phyloP scores from a whole-genome alignment of 2,329 filamentous ascomycete genomes.

The Hypoxylon sp. region DNA sequence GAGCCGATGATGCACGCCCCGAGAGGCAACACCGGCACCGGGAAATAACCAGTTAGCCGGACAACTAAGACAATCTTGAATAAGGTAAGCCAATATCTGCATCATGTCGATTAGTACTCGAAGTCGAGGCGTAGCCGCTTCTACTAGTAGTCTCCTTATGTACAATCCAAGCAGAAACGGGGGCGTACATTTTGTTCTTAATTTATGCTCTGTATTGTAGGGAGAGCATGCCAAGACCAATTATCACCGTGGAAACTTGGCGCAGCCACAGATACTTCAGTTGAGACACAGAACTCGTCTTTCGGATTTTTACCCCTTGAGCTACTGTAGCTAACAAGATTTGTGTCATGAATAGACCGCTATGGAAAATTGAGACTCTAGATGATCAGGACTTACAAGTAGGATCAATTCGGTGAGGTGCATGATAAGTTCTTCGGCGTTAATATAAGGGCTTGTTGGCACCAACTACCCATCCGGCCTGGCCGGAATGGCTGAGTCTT shows the following conservation, averaged over 20 bases:
- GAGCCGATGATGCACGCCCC: conserved; percentile 25
- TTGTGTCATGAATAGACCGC: conserved; percentile 15
- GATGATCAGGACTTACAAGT: conserved; percentile 15
- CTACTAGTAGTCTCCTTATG: conserved; percentile 12
- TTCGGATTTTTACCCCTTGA: not conserved
- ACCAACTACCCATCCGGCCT: conserved; percentile 23
- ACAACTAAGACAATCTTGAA: conserved; percentile 12
- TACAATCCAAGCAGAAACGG: conserved; percentile 26
- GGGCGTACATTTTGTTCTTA: conserved; percentile 13
- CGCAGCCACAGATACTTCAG: conserved; percentile 19
- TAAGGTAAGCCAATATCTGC: conserved; percentile 30
- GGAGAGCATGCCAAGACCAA: conserved; percentile 25
- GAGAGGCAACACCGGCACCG: conserved; percentile 25
- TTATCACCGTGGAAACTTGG: conserved; percentile 20
- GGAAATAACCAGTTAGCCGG: not conserved
- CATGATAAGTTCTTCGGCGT: conserved; percentile 22
- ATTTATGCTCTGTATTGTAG: conserved; percentile 15
- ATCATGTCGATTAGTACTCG: conserved; percentile 21
- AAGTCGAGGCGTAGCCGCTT: conserved; percentile 13
- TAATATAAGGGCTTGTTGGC: conserved; percentile 17
- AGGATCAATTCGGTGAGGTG: conserved; percentile 20
- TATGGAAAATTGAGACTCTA: conserved; percentile 20
- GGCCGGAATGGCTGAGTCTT: conserved; percentile 23
- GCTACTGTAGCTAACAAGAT: conserved; percentile 22
- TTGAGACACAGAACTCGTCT: conserved; percentile 15